phyloP scores from a whole-genome alignment of 331 rosid species.

The Phaseolus coccineus region DNA sequence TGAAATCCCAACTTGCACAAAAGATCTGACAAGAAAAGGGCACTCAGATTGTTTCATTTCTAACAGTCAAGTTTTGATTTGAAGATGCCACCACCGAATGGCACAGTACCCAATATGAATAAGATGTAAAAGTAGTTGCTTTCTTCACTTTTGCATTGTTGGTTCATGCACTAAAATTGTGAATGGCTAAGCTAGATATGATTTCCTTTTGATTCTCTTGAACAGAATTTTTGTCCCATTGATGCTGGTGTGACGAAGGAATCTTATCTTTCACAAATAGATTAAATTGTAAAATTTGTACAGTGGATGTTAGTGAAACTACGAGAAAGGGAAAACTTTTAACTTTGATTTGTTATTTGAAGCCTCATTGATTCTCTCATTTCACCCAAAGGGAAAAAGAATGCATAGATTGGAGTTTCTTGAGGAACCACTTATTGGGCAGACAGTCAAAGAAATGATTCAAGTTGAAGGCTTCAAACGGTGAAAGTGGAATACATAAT shows the following conservation, averaged over 20 bases:
- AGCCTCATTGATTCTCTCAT: not conserved
- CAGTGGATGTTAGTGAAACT: not conserved
- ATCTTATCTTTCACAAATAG: not conserved
- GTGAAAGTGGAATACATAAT: constrained; percentile 43
- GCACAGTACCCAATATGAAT: not conserved
- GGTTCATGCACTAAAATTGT: constrained; percentile 17
- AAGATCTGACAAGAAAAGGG: constrained; percentile 20
- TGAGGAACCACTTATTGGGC: constrained; percentile 28
- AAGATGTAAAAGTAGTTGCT: not conserved
- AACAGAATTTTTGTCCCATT: not conserved
- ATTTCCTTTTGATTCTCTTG: constrained; percentile 24
- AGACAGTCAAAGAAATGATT: constrained; percentile 39
- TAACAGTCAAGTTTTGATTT: not conserved
- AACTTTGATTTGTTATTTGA: not conserved
- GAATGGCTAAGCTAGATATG: constrained; percentile 5
- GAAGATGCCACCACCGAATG: constrained; percentile 14
- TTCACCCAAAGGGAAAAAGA: constrained; percentile 26
- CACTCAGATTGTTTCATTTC: not conserved
- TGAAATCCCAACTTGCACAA: constrained; percentile 22
- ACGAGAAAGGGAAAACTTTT: not conserved
- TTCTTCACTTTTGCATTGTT: not conserved
- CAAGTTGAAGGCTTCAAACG: constrained; percentile 25
- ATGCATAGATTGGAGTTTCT: not conserved
- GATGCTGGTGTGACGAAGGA: not conserved
- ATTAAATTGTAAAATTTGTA: not conserved